Conservation (phyloP, 345 rosid genomes). For the Heritiera littoralis region DNA sequence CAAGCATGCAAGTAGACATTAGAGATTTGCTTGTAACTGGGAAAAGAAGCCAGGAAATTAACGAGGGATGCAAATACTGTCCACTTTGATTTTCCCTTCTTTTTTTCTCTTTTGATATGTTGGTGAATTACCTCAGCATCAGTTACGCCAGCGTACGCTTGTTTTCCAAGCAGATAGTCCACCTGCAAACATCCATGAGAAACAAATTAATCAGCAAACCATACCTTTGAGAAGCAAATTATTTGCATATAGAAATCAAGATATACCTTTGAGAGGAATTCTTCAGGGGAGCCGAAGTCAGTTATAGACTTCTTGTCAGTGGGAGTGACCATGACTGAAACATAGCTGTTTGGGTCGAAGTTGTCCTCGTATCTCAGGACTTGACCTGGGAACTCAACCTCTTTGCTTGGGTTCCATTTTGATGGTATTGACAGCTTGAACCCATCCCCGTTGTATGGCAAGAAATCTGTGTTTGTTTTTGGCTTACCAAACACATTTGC, state of each 20-base stretch:
- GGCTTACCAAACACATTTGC: constrained; percentile 95
- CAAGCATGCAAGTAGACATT: not conserved
- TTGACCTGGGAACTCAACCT: constrained; percentile 86
- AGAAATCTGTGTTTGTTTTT: constrained; percentile 76
- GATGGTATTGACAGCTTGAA: constrained; percentile 76
- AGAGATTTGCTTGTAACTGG: not conserved
- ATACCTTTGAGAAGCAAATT: not conserved
- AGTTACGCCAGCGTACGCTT: constrained; percentile 66
- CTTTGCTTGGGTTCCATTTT: constrained; percentile 98
- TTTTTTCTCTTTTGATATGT: not conserved
- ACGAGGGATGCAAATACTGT: not conserved
- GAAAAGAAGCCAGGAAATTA: not conserved
- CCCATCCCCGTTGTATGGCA: constrained; percentile 68
- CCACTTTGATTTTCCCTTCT: not conserved
- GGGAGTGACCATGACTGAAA: constrained; percentile 66
- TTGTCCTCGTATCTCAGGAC: constrained; percentile 89
- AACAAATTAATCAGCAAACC: not conserved
- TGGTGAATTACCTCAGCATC: constrained; percentile 63
- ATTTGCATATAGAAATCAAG: not conserved
- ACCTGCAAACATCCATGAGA: constrained; percentile 46
- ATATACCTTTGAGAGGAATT: constrained; percentile 66
- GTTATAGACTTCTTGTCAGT: constrained; percentile 86
- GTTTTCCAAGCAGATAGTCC: constrained; percentile 82
- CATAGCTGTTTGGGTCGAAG: constrained; percentile 64
- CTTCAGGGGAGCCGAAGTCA: constrained; percentile 76